Evolutionary conservation across 345 rosid species (phyloP).

Genomic region (Ailanthus altissimus): DNA sequence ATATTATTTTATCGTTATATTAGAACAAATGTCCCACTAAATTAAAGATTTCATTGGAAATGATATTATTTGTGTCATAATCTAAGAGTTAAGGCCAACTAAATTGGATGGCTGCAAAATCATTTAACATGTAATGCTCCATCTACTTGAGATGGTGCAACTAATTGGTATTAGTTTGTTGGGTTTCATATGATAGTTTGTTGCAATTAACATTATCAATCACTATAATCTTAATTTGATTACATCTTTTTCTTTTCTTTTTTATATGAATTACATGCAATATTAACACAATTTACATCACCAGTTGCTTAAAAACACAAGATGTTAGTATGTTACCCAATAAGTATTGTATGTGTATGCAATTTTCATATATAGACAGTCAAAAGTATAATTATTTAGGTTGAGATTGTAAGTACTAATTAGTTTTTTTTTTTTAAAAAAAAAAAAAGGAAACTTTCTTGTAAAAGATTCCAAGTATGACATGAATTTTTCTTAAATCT

Average conservation of each 20-base stretch:
- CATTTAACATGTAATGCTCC: background rate
- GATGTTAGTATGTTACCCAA: background rate
- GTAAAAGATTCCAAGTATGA: too few relatives aligned
- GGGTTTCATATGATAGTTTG: background rate
- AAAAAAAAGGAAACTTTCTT: too few relatives aligned
- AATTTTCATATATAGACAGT: background rate
- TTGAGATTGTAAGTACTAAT: background rate
- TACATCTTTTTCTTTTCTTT: background rate
- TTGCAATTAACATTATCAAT: background rate
- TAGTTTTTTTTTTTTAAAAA: too few relatives aligned
- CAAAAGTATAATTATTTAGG: background rate
- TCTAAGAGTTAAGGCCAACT: background rate
- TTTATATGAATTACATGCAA: background rate
- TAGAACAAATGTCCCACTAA: background rate
- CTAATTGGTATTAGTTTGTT: conserved; percentile 10
- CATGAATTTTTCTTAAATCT: too few relatives aligned
- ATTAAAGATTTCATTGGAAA: background rate
- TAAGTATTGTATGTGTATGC: background rate
- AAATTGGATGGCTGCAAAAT: background rate
- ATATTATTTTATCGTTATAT: too few relatives aligned
- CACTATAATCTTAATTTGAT: background rate
- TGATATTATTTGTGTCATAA: background rate
- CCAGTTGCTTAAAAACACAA: background rate
- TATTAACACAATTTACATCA: background rate
- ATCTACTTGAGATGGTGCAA: conserved; percentile 11